phyloP scores from a whole-genome alignment of 2,329 filamentous ascomycete species.

The Trichophyton rubrum region DNA sequence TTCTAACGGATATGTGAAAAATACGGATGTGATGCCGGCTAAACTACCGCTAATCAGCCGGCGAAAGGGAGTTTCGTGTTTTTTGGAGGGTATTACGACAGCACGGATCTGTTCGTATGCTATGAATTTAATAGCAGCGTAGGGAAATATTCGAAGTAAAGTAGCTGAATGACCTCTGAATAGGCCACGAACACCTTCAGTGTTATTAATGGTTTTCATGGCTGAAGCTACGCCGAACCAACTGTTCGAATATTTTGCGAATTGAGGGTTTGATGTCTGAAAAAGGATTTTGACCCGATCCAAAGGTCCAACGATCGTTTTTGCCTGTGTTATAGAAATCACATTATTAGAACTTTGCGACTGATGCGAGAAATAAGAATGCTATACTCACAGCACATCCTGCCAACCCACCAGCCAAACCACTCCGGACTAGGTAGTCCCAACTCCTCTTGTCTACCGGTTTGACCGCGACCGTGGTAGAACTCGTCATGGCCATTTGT shows the following conservation, averaged over 20 bases:
- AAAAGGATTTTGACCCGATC: constrained; percentile 98
- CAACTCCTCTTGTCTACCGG: constrained; percentile 55
- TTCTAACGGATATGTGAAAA: constrained; percentile 92
- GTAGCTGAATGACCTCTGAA: constrained; percentile 94
- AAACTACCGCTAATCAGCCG: constrained; percentile 40
- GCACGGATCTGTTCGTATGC: constrained; percentile 93
- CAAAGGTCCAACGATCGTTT: constrained; percentile 87
- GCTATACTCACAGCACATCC: constrained; percentile 66
- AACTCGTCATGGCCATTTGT: neutral
- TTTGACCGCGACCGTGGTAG: neutral
- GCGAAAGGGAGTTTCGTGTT: constrained; percentile 68
- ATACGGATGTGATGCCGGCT: constrained; percentile 73
- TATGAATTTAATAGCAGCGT: constrained; percentile 94
- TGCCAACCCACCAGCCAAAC: constrained; percentile 75
- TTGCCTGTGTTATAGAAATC: constrained; percentile 48
- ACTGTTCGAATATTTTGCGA: constrained; percentile 80
- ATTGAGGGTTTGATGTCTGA: constrained; percentile 87
- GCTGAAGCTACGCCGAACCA: constrained; percentile 76
- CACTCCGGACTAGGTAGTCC: constrained; percentile 74
- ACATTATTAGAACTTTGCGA: constrained; percentile 11
- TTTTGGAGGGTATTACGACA: constrained; percentile 54
- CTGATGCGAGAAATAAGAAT: neutral
- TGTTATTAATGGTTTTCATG: constrained; percentile 66
- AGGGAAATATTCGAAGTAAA: constrained; percentile 86
- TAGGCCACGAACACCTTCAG: constrained; percentile 62